phyloP scores from a whole-genome alignment of 139 green algal species.

The Tetradesmus obliquus region DNA sequence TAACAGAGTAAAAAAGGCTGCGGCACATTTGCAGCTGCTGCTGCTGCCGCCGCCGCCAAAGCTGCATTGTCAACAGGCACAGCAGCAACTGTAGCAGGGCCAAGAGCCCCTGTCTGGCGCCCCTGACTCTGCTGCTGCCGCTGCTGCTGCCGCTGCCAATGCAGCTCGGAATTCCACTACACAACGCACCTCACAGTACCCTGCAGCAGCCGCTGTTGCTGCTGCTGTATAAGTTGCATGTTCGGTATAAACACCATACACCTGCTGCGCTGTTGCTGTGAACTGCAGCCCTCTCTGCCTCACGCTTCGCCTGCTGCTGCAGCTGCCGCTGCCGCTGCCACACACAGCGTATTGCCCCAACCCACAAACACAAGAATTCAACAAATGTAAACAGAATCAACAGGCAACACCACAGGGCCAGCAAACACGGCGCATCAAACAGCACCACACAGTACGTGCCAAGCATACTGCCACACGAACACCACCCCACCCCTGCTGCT shows the following conservation, averaged over 20 bases:
- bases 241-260: background rate
- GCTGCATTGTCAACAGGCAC: background rate
- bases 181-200: no score
- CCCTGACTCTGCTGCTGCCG: conserved; percentile 11
- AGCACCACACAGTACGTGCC: no score
- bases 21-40: background rate
- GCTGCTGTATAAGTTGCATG: background rate
- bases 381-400: no score
- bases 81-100: background rate
- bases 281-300: no score
- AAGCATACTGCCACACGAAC: no score
- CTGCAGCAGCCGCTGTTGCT: conserved; percentile 18
- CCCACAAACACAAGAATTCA: no score
- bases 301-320: background rate
- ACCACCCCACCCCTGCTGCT: no score
- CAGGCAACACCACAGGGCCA: no score
- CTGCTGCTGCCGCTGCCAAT: conserved; percentile 14
- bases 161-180: conserved; percentile 19
- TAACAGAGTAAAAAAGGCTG: no score
- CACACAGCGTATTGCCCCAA: no score
- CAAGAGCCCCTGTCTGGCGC: background rate
- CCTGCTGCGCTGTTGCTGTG: no score
- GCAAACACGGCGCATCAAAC: no score
- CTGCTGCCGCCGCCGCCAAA: background rate
- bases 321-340: background rate